A percentile compares a stretch with the other conserved stretches of the same genome.
Conservation (phyloP, 2,329 filamentous ascomycete species). For the Pseudogymnoascus sp. region DNA sequence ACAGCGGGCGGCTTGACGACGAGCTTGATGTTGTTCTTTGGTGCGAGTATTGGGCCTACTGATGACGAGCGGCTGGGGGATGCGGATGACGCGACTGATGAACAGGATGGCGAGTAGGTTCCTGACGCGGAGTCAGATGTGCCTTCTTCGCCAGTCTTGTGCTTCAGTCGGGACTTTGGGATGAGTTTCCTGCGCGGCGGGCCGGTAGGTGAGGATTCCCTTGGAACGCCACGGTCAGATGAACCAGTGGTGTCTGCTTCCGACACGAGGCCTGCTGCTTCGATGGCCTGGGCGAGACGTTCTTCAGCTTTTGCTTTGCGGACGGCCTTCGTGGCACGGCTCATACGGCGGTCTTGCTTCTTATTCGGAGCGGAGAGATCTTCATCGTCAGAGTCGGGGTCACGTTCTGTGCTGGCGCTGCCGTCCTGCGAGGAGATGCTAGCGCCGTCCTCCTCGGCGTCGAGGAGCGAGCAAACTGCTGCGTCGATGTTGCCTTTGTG, state of each 20-base stretch:
- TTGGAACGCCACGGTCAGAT: background rate
- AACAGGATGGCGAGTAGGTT: background rate
- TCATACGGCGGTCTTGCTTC: conserved; percentile 29
- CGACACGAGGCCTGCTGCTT: background rate
- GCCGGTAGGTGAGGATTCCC: background rate
- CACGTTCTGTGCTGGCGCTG: conserved; percentile 45
- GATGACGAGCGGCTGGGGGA: background rate
- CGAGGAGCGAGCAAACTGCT: conserved; percentile 47
- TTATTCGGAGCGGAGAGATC: conserved; percentile 43
- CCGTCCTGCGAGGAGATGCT: conserved; percentile 38
- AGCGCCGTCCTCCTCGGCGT: conserved; percentile 40
- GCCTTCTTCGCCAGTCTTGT: background rate
- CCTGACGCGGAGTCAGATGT: background rate
- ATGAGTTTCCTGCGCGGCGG: conserved; percentile 7
- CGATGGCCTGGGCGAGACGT: background rate
- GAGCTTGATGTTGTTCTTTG: conserved; percentile 10
- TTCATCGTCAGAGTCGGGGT: conserved; percentile 46
- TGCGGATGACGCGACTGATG: background rate
- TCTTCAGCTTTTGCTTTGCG: conserved; percentile 12
- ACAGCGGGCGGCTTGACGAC: background rate
- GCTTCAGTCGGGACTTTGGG: background rate
- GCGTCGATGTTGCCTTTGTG: conserved; percentile 48
- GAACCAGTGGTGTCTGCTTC: background rate
- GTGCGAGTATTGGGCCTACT: background rate
- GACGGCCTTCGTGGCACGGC: conserved; percentile 14